Conservation (phyloP, 2,329 filamentous ascomycete genomes). For the Penicillium brasilianum region DNA sequence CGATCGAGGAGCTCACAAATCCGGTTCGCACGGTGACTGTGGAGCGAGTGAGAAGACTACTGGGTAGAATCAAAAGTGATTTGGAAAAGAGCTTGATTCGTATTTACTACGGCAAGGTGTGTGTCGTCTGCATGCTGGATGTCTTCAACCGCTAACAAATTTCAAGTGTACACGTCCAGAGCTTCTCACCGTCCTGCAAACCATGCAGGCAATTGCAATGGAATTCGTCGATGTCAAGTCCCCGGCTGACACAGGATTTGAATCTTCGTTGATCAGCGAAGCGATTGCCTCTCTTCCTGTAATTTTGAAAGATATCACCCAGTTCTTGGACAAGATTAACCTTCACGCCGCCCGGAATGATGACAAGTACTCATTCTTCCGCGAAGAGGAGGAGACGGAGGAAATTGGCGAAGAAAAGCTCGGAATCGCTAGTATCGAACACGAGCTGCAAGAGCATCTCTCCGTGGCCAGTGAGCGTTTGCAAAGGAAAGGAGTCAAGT, state of each 20-base stretch:
- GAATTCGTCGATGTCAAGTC: conserved; percentile 73
- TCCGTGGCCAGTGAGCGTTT: conserved; percentile 72
- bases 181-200: conserved; percentile 81
- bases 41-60: conserved; percentile 73
- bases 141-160: conserved; percentile 21
- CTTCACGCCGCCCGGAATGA: conserved; percentile 79
- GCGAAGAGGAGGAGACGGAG: conserved; percentile 84
- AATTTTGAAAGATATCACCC: conserved; percentile 73
- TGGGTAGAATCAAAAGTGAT: conserved; percentile 75
- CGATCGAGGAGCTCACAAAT: conserved; percentile 83
- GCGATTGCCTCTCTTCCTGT: conserved; percentile 76
- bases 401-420: conserved; percentile 87
- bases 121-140: neutral
- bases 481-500: conserved; percentile 73
- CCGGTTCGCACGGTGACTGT: conserved; percentile 69
- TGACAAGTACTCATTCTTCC: conserved; percentile 94
- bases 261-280: conserved; percentile 69
- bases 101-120: conserved; percentile 89
- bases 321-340: conserved; percentile 84
- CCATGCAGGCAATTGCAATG: conserved; percentile 77
- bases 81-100: conserved; percentile 91
- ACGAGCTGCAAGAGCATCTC: conserved; percentile 81
- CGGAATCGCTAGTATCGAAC: conserved; percentile 88
- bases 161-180: conserved; percentile 77
- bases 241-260: conserved; percentile 72